Conservation (phyloP, 305 asterid species). For the Fraxinus greggii region DNA sequence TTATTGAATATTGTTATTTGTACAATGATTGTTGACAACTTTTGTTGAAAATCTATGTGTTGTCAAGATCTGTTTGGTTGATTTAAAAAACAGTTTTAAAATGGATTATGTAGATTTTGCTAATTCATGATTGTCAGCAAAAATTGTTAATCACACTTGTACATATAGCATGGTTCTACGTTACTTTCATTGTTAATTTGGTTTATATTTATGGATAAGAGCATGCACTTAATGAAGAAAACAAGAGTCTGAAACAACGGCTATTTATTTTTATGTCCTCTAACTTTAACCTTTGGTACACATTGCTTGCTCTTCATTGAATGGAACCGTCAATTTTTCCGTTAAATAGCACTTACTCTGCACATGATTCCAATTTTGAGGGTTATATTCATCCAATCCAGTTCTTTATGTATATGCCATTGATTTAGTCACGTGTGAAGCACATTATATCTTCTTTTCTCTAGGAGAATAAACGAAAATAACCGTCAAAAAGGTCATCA, state of each 20-base stretch:
- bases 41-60: too few species aligned
- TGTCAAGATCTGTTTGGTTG: background rate
- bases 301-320: background rate
- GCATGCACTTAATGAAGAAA: constrained; percentile 88
- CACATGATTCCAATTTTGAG: background rate
- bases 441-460: background rate
- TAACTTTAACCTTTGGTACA: background rate
- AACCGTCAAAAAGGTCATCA: background rate
- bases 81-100: too few species aligned
- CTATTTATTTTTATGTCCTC: constrained; percentile 32
- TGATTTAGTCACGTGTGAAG: background rate
- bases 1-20: background rate
- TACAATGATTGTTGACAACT: background rate
- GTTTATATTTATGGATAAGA: constrained; percentile 44
- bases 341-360: too few species aligned
- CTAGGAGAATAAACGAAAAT: background rate
- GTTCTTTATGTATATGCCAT: background rate
- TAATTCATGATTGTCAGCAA: background rate
- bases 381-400: background rate
- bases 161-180: background rate
- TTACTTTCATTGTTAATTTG: constrained; percentile 4
- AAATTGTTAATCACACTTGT: too few species aligned
- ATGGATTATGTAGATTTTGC: background rate
- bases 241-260: constrained; percentile 75
- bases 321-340: background rate